phyloP scores from a whole-genome alignment of 371 early-diverging fungal genomes.

The Mortierella sp. region DNA sequence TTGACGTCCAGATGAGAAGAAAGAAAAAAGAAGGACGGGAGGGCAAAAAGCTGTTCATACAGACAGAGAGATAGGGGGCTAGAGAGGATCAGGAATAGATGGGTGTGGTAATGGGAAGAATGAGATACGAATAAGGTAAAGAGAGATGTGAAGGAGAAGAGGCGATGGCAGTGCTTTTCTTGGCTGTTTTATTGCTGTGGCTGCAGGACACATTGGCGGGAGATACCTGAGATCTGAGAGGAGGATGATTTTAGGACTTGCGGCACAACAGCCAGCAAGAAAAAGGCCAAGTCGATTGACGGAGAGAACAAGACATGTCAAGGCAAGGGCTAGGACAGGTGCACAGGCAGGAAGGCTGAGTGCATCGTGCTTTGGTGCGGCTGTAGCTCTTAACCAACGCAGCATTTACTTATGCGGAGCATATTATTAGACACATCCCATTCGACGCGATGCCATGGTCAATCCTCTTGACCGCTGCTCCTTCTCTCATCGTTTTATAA shows the following conservation, averaged over 20 bases:
- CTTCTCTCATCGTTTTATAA: not conserved
- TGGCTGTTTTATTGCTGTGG: not conserved
- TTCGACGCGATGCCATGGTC: not conserved
- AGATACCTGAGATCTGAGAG: not conserved
- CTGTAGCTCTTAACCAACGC: not conserved
- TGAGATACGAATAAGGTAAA: not conserved
- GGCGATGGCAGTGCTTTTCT: not conserved
- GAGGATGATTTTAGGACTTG: not conserved
- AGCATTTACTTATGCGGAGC: not conserved
- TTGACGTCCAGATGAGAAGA: not conserved
- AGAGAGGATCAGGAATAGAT: not conserved
- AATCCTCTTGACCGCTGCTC: not conserved
- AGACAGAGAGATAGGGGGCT: not conserved
- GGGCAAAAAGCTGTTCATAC: not conserved
- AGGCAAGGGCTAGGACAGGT: not conserved
- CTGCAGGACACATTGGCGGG: not conserved
- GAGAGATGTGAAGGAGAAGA: not conserved
- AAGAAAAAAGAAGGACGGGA: not conserved
- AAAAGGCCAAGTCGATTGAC: not conserved
- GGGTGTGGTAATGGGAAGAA: not conserved
- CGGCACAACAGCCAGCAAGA: slow-evolving; percentile 1
- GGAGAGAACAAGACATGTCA: not conserved
- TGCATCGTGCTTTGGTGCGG: not conserved
- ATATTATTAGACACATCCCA: slow-evolving; percentile 2
- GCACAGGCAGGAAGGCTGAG: not conserved